Evolutionary conservation across 2,329 filamentous ascomycete genomes (phyloP).

Genomic region (Apiospora kogelbergensis): DNA sequence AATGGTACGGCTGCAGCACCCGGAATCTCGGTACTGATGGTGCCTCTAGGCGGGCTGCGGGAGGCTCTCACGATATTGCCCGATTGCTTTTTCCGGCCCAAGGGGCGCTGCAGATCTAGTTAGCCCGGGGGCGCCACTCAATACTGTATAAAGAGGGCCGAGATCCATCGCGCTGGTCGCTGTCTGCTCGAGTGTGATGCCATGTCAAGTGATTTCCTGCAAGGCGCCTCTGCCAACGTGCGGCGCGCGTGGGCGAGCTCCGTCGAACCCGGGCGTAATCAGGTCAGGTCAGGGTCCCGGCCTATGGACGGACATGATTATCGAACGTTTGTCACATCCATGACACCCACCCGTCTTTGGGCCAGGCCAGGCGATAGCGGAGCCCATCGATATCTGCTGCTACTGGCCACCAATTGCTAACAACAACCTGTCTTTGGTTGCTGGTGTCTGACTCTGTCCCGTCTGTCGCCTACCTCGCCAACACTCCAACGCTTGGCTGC

Average conservation of each 20-base stretch:
- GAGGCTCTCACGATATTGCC: slow-evolving; percentile 8
- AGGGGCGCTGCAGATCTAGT: background rate
- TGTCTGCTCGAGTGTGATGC: background rate
- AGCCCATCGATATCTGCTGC: background rate
- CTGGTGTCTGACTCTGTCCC: background rate
- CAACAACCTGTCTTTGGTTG: background rate
- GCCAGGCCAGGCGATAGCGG: background rate
- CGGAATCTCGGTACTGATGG: slow-evolving; percentile 10
- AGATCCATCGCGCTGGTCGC: background rate
- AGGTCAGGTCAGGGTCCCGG: background rate
- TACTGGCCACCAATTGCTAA: background rate
- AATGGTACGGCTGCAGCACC: slow-evolving; percentile 9
- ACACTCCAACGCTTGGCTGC: background rate
- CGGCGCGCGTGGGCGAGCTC: background rate
- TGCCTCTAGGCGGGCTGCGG: background rate
- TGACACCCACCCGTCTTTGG: background rate
- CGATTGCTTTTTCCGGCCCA: slow-evolving; percentile 1
- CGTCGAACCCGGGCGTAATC: background rate
- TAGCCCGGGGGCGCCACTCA: background rate
- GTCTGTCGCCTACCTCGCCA: background rate
- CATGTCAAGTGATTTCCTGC: background rate
- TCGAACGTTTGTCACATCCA: background rate
- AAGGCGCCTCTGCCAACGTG: background rate
- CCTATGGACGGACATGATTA: background rate
- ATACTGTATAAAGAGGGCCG: slow-evolving; percentile 7